phyloP scores from a whole-genome alignment of 306 rosid genomes.

The Fagus crenata region DNA sequence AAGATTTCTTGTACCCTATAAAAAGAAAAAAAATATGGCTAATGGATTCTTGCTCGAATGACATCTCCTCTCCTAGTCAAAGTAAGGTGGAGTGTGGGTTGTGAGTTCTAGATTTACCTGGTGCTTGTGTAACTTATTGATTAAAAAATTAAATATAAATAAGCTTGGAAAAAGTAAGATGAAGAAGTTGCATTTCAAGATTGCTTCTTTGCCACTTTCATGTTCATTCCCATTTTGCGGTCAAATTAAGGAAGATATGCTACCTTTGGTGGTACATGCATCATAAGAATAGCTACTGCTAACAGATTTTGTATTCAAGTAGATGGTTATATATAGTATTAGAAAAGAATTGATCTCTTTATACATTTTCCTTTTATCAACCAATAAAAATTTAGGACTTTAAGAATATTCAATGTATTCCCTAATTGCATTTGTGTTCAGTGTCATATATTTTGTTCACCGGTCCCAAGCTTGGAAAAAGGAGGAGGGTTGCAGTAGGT shows the following conservation, averaged over 20 bases:
- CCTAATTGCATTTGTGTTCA: no score
- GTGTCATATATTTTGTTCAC: no score
- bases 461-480: no score
- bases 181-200: neutral
- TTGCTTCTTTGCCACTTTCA: no score
- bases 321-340: neutral
- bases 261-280: neutral
- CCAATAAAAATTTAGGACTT: neutral
- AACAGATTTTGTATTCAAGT: constrained; percentile 1
- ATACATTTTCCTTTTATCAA: neutral
- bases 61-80: no score
- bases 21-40: neutral
- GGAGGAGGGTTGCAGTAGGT: no score
- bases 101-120: no score
- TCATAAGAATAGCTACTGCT: neutral
- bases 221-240: neutral
- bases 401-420: neutral
- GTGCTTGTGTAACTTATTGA: no score
- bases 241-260: neutral
- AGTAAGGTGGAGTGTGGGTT: no score
- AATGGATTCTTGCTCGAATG: no score
- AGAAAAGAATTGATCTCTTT: no score
- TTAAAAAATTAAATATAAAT: no score
- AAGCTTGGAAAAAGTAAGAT: neutral
- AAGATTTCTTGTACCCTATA: neutral